Evolutionary conservation across 306 rosid genomes (phyloP).

Genomic region (Elaeagnus macrophylla): DNA sequence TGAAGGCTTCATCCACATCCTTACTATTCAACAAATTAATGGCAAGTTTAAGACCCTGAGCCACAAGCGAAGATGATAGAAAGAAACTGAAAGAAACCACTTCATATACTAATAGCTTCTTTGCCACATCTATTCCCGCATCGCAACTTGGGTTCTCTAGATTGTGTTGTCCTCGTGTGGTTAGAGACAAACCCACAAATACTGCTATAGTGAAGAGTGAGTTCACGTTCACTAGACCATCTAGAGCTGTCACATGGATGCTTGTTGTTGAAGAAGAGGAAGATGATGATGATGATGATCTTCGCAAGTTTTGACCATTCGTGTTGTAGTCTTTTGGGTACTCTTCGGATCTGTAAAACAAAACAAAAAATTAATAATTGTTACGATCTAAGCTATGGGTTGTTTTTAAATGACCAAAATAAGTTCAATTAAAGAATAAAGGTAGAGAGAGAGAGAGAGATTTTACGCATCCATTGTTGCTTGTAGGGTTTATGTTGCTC

Average conservation of each 20-base stretch:
- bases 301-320: conserved; percentile 2
- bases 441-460: too few species aligned
- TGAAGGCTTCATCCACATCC: conserved; percentile 60
- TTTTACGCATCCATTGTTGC: too few species aligned
- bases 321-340: conserved; percentile 37
- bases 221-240: conserved; percentile 79
- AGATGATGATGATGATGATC: conserved; percentile 7
- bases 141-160: conserved; percentile 61
- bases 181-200: conserved; percentile 80
- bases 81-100: conserved; percentile 87
- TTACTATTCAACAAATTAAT: conserved; percentile 67
- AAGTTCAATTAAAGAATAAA: too few species aligned
- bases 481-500: too few species aligned
- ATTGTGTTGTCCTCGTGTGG: conserved; percentile 52
- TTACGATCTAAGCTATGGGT: neutral
- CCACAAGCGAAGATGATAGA: conserved; percentile 68
- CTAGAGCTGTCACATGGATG: conserved; percentile 83
- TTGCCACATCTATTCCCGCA: conserved; percentile 51
- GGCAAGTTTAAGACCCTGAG: conserved; percentile 86
- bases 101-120: conserved; percentile 75
- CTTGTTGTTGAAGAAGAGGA: conserved; percentile 48
- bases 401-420: neutral
- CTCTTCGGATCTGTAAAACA: conserved; percentile 38
- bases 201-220: conserved; percentile 90
- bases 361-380: neutral